Evolutionary conservation across 139 green algal genomes (phyloP).

Genomic region (Chlorella ohadii): DNA sequence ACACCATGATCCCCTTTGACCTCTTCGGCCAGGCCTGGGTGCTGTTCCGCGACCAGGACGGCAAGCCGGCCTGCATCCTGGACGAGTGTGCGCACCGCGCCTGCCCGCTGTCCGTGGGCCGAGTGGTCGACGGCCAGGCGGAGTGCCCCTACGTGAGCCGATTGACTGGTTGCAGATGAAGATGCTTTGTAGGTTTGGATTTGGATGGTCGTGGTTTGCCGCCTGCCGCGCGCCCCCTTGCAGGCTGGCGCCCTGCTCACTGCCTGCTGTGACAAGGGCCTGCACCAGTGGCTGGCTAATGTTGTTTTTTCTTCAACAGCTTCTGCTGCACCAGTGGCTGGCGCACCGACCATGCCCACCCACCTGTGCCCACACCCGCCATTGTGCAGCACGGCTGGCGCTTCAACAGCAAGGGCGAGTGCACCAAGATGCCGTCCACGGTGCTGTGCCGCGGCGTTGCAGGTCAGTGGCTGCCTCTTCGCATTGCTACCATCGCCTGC

Average conservation of each 20-base stretch:
- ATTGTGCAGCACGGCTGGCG: constrained; percentile 77
- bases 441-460: constrained; percentile 72
- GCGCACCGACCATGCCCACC: too few species aligned
- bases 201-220: neutral
- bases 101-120: constrained; percentile 92
- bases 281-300: too few species aligned
- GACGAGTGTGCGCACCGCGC: constrained; percentile 96
- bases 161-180: neutral
- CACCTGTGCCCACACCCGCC: neutral
- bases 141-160: constrained; percentile 86
- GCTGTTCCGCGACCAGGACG: constrained; percentile 81
- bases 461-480: neutral
- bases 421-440: constrained; percentile 94
- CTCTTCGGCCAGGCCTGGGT: constrained; percentile 97
- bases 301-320: too few species aligned
- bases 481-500: too few species aligned
- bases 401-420: constrained; percentile 83
- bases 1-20: constrained; percentile 78
- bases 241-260: too few species aligned
- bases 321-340: too few species aligned
- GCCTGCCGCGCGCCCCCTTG: too few species aligned
- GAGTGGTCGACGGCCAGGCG: constrained; percentile 71
- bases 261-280: too few species aligned
- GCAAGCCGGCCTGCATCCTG: constrained; percentile 36
- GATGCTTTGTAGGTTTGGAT: neutral